Evolutionary conservation across 2,329 filamentous ascomycete species (phyloP).

Genomic region (Rhynchosporium agropyri): DNA sequence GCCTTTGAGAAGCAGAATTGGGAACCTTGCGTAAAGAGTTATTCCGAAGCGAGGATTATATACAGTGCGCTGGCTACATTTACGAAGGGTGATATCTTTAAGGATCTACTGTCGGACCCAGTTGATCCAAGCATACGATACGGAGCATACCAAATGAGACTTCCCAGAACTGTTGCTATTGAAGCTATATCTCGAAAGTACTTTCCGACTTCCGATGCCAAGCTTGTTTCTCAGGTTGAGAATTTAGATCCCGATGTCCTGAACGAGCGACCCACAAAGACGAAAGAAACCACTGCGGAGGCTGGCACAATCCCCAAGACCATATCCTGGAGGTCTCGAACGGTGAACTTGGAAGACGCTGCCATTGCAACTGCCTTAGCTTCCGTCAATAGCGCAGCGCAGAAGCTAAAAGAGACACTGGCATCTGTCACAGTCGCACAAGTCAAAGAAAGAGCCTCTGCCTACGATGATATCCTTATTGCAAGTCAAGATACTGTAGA

Average conservation of each 20-base stretch:
- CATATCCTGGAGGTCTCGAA: conserved; percentile 82
- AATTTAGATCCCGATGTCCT: conserved; percentile 70
- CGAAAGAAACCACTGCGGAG: conserved; percentile 53
- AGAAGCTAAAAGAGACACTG: conserved; percentile 53
- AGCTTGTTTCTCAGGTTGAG: conserved; percentile 69
- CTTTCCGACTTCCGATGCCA: conserved; percentile 68
- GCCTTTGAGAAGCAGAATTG: conserved; percentile 88
- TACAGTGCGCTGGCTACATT: conserved; percentile 74
- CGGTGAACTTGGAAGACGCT: conserved; percentile 89
- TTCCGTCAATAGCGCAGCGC: conserved; percentile 61
- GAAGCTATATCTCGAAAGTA: conserved; percentile 76
- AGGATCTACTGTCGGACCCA: conserved; percentile 81
- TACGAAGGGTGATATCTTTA: conserved; percentile 76
- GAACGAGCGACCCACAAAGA: conserved; percentile 55
- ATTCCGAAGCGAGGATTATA: conserved; percentile 76
- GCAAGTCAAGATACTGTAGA: conserved; percentile 93
- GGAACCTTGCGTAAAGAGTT: conserved; percentile 75
- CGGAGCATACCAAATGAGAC: conserved; percentile 87
- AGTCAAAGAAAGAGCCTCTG: conserved; percentile 73
- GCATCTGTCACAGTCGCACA: conserved; percentile 48
- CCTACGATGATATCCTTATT: conserved; percentile 88
- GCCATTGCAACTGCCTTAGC: conserved; percentile 85
- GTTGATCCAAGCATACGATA: conserved; percentile 94
- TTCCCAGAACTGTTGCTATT: conserved; percentile 82
- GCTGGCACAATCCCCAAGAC: conserved; percentile 67